Percentiles rank a stretch among this genome's conserved stretches.
Conservation (phyloP, 345 rosid species). For the Salix udensis region DNA sequence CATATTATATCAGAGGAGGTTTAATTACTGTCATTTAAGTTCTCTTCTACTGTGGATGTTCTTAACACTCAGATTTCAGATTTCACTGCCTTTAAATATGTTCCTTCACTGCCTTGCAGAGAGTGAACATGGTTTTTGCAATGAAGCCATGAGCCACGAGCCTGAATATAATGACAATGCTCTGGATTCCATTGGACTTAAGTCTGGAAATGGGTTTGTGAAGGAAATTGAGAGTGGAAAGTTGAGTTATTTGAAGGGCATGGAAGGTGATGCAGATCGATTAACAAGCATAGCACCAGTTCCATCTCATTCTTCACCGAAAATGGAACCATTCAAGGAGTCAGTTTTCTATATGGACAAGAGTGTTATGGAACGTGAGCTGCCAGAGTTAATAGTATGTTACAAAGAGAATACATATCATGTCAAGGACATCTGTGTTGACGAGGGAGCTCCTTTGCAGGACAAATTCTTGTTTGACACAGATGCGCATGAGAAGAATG, state of each 20-base stretch:
- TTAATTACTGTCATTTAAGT: background rate
- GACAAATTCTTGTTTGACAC: constrained; percentile 51
- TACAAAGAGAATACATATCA: constrained; percentile 53
- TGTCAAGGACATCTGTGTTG: constrained; percentile 76
- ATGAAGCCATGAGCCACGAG: constrained; percentile 33
- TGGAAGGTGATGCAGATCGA: constrained; percentile 20
- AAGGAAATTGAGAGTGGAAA: constrained; percentile 26
- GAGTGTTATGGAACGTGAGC: constrained; percentile 44
- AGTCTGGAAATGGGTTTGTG: constrained; percentile 25
- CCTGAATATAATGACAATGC: constrained; percentile 30
- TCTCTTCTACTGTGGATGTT: background rate
- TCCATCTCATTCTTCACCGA: constrained; percentile 15
- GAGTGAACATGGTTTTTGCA: constrained; percentile 37
- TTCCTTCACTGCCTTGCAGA: constrained; percentile 56
- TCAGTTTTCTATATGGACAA: constrained; percentile 52
- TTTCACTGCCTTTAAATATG: constrained; percentile 9
- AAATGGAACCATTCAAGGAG: constrained; percentile 29
- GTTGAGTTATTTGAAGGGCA: constrained; percentile 18
- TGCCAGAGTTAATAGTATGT: constrained; percentile 68
- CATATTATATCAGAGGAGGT: background rate
- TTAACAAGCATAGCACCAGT: constrained; percentile 14
- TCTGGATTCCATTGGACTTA: constrained; percentile 31
- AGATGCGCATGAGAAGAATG: constrained; percentile 25
- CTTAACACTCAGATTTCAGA: background rate
- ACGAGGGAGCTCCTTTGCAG: constrained; percentile 59